Evolutionary conservation across 345 rosid genomes (phyloP), one percentile per base, ranked within the genome.

Genomic region (Cardamine occulta): DNA sequence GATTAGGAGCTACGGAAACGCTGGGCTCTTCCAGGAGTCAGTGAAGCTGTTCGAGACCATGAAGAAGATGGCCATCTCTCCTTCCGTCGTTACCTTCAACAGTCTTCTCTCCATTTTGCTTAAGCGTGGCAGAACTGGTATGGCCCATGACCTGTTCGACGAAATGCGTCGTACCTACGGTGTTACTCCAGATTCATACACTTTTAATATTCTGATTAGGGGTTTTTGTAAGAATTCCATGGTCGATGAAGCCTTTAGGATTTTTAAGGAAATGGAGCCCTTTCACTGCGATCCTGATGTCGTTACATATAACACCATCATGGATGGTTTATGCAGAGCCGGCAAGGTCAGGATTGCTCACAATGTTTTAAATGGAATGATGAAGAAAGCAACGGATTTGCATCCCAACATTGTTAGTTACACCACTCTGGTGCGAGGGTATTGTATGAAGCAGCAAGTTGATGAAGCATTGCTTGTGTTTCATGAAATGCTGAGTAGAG

Each of bases 111-210:
- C 80, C 2, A 63, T 90, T 47, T 63, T 93, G 84, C 87, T 93
- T 13, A 85, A 84, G 59, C 82, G 98, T 18, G 96, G 98, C 14
- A 79, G 84, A 63, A 84, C 93, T 60, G 88, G 82, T 67, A 84
- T 88, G 96, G 93, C 84, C 9, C 80, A 71, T 77, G 81, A 80
- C 26, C 0, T 90, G 87, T 93, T 88, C 54, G 91, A 84, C 63
- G 93, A 93, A 78, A 90, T 93, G 98, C 90, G 84, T 31, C 78
- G 76, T 1, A 89, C 96, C 0, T 89, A 87, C 72, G 97, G 93
- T 0, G 95, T 90, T 35, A 74, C 73, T 3, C 97, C 98, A 0
- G 98, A 93, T 76, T 66, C 78, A 1, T 92, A 81, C 66, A 88
- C 96, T 5, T 93, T 82, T 34, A 91, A 93, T 65, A 89, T 84